Conservation (phyloP, 768 basidiomycete species). For the Lactarius akahatsu region DNA sequence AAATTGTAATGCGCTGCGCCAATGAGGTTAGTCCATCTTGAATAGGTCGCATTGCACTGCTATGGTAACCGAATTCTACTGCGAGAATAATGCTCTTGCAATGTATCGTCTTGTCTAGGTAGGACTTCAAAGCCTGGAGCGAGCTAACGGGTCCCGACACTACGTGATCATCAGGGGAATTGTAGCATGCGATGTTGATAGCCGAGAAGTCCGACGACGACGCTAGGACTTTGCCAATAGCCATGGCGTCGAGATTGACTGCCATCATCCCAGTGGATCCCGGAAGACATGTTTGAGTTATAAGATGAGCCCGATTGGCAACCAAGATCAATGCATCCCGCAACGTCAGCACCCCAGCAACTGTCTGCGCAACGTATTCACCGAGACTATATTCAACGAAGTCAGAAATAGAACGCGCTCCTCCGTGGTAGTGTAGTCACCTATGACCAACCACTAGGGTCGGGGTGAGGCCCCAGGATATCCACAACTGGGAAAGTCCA, state of each 20-base stretch:
- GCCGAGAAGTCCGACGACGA: constrained; percentile 38
- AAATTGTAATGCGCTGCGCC: constrained; percentile 40
- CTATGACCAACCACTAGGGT: constrained; percentile 70
- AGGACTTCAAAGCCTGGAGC: constrained; percentile 42
- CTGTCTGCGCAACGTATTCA: constrained; percentile 69
- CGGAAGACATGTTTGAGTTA: constrained; percentile 48
- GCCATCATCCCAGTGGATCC: constrained; percentile 62
- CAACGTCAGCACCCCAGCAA: constrained; percentile 57
- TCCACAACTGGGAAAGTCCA: constrained; percentile 62
- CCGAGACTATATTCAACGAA: constrained; percentile 52
- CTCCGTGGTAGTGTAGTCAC: constrained; percentile 39
- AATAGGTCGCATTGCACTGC: constrained; percentile 59
- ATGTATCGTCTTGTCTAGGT: constrained; percentile 39
- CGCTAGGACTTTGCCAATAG: constrained; percentile 40
- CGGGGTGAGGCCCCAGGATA: constrained; percentile 64
- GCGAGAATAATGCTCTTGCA: constrained; percentile 47
- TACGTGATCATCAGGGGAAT: constrained; percentile 55
- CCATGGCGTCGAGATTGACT: constrained; percentile 41
- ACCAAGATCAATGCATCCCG: constrained; percentile 58
- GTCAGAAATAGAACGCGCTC: constrained; percentile 14
- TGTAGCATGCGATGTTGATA: constrained; percentile 59
- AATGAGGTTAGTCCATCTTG: constrained; percentile 48
- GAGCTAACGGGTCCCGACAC: constrained; percentile 54
- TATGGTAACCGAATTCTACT: constrained; percentile 67
- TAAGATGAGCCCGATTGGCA: constrained; percentile 56